Conservation (phyloP, 441 rosid genomes). For the Mallotus repandus region DNA sequence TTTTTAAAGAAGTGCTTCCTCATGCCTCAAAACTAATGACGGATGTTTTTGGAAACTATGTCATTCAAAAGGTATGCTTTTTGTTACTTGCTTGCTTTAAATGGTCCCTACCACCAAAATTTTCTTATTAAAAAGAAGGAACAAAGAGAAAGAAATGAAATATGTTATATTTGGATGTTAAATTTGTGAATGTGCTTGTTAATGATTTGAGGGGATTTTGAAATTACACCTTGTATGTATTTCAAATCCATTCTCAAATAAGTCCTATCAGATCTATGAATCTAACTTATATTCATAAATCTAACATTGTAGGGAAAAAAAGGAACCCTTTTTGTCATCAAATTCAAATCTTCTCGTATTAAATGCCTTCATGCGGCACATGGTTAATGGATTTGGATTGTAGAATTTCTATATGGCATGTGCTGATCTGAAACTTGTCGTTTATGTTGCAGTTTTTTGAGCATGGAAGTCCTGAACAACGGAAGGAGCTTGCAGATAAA, state of each 20-base stretch:
- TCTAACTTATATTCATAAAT: neutral
- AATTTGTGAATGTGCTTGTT: neutral
- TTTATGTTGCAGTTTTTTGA: conserved; percentile 56
- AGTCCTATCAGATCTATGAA: neutral
- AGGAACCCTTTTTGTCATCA: neutral
- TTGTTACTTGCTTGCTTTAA: conserved; percentile 1
- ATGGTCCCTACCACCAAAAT: neutral
- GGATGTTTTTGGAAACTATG: conserved; percentile 81
- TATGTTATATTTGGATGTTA: neutral
- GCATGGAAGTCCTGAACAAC: conserved; percentile 58
- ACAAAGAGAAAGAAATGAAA: neutral
- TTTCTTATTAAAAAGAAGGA: neutral
- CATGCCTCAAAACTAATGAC: conserved; percentile 64
- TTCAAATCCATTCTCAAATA: neutral
- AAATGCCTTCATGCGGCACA: neutral
- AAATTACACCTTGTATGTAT: neutral
- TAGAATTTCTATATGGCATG: neutral
- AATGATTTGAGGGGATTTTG: neutral
- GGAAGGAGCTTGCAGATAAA: conserved; percentile 65
- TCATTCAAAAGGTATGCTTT: conserved; percentile 62
- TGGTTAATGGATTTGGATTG: conserved; percentile 1
- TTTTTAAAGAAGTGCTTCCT: conserved; percentile 67
- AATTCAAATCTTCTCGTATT: neutral
- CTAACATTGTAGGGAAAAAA: neutral
- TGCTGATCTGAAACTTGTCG: neutral